Evolutionary conservation across 345 rosid species (phyloP).

Genomic region (Excoecaria cochinchinensis): DNA sequence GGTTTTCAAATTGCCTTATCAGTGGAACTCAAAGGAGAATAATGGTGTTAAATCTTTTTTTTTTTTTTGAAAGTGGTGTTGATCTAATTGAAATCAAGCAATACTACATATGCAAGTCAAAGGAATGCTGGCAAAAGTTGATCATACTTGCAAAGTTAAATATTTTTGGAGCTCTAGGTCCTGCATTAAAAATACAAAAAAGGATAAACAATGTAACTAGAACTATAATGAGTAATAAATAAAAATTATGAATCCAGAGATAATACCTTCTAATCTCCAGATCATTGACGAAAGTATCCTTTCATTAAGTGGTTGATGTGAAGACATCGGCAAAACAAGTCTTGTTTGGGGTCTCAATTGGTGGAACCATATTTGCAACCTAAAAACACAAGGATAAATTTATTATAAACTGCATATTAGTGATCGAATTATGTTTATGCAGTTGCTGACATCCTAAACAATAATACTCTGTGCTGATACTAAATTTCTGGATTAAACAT

Average conservation of each 20-base stretch:
- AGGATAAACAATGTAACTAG: not conserved
- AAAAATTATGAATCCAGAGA: not conserved
- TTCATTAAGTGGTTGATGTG: slow-evolving; percentile 81
- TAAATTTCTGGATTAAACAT: too few species aligned
- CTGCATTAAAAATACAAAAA: too few species aligned
- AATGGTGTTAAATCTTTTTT: too few species aligned
- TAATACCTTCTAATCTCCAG: slow-evolving; percentile 71
- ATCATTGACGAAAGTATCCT: slow-evolving; percentile 94
- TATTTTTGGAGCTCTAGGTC: slow-evolving; percentile 36
- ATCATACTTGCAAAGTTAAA: slow-evolving; percentile 31
- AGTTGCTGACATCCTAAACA: too few species aligned
- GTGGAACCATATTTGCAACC: slow-evolving; percentile 63
- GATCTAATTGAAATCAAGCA: not conserved
- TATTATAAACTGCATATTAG: too few species aligned
- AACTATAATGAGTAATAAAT: not conserved
- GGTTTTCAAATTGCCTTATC: too few species aligned
- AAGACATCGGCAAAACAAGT: slow-evolving; percentile 21
- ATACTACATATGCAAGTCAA: not conserved
- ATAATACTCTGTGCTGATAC: too few species aligned
- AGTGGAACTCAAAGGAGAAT: not conserved
- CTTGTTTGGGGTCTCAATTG: slow-evolving; percentile 52
- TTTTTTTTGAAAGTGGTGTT: too few species aligned
- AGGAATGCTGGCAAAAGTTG: not conserved
- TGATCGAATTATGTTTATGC: too few species aligned
- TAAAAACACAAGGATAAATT: not conserved